These are phyloP conservation scores for Teratosphaeria viscida DNA, from an alignment of 2,329 filamentous ascomycete species.

Conservation along the genomic window DNA sequence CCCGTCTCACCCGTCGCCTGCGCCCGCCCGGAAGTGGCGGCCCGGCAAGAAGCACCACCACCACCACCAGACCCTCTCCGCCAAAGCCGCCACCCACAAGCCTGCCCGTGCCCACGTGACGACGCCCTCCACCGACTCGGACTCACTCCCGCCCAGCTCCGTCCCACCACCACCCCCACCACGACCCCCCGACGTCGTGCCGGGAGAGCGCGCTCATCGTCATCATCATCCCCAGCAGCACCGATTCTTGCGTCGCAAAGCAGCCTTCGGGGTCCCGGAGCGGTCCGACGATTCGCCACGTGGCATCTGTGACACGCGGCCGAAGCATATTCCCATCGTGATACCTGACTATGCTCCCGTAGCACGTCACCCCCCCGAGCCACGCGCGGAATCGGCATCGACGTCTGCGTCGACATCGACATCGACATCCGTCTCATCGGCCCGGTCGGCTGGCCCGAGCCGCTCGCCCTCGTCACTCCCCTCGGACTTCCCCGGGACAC, in stretches of 20 bases:
- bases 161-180: neutral
- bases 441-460: constrained; percentile 6
- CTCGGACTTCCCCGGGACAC: neutral
- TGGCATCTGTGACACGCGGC: constrained; percentile 15
- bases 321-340: constrained; percentile 36
- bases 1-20: constrained; percentile 1
- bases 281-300: constrained; percentile 7
- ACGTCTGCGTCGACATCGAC: constrained; percentile 5
- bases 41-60: constrained; percentile 7
- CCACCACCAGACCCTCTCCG: constrained; percentile 7
- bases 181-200: neutral
- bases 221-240: too few relatives aligned
- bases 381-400: constrained; percentile 6
- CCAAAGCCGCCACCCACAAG: constrained; percentile 8
- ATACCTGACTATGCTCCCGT: constrained; percentile 31
- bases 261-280: constrained; percentile 9
- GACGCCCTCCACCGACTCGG: neutral
- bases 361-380: constrained; percentile 3
- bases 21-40: constrained; percentile 5
- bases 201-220: neutral
- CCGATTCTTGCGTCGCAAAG: constrained; percentile 1
- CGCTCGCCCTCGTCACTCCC: neutral
- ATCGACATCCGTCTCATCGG: too few relatives aligned
- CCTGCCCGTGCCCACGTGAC: constrained; percentile 3
- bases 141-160: neutral